Evolutionary conservation across 352 stramenopile genomes (phyloP).

Genomic region (Phytophthora melonis): DNA sequence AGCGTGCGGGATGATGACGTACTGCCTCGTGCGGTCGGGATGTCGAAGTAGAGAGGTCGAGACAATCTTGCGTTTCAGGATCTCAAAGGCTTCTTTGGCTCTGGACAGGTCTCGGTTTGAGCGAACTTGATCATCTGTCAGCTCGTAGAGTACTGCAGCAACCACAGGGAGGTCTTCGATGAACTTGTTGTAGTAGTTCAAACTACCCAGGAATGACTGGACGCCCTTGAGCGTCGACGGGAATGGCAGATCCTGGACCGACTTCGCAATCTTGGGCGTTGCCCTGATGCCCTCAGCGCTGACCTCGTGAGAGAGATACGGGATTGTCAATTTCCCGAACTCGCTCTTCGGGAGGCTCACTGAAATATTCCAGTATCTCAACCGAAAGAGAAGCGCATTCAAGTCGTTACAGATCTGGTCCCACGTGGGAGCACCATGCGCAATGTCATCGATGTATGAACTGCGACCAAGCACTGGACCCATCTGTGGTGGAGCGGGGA

Average conservation of each 20-base stretch:
- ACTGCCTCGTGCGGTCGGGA: too few species aligned
- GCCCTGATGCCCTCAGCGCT: too few species aligned
- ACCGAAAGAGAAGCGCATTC: background rate
- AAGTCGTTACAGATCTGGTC: constrained; percentile 2
- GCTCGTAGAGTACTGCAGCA: too few species aligned
- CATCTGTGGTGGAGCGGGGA: background rate
- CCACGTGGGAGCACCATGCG: background rate
- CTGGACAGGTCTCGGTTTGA: background rate
- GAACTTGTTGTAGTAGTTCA: too few species aligned
- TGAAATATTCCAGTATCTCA: constrained; percentile 13
- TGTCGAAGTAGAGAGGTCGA: background rate
- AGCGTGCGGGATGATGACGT: too few species aligned
- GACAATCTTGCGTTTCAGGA: constrained; percentile 6
- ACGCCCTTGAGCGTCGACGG: too few species aligned
- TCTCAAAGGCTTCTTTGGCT: background rate
- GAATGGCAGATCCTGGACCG: too few species aligned
- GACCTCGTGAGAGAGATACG: too few species aligned
- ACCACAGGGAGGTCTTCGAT: too few species aligned
- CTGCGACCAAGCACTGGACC: background rate
- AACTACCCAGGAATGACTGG: too few species aligned
- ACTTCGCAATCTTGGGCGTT: too few species aligned
- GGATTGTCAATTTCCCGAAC: constrained; percentile 1
- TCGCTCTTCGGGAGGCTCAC: constrained; percentile 9
- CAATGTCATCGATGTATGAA: constrained; percentile 11
- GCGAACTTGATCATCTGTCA: background rate